Percentiles rank a stretch among this genome's conserved stretches.
Evolutionary conservation across 2,329 filamentous ascomycete genomes (phyloP).

Genomic region (Monosporascus sp.): DNA sequence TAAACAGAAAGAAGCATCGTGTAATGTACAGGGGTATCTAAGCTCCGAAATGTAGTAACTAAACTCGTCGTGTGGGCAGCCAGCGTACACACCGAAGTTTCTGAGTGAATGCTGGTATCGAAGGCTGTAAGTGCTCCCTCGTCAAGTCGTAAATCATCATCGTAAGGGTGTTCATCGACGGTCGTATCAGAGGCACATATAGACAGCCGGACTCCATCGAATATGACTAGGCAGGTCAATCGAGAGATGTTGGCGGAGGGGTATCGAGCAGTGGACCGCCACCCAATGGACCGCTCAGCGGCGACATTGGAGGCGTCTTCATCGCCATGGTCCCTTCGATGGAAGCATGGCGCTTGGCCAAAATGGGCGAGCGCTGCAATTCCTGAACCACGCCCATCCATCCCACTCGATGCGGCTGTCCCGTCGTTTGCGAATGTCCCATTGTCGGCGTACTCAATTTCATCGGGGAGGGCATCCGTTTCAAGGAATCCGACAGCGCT

Average conservation of each 20-base stretch:
- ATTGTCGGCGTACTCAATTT: constrained; percentile 49
- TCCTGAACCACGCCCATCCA: constrained; percentile 62
- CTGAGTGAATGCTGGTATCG: not conserved
- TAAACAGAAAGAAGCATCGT: constrained; percentile 14
- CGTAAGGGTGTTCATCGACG: not conserved
- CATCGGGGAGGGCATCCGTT: constrained; percentile 42
- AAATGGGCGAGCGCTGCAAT: constrained; percentile 53
- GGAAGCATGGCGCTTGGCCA: constrained; percentile 58
- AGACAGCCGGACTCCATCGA: not conserved
- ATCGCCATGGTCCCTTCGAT: constrained; percentile 50
- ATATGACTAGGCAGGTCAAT: constrained; percentile 1
- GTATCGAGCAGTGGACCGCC: constrained; percentile 14
- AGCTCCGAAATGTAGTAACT: not conserved
- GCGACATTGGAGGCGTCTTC: constrained; percentile 10
- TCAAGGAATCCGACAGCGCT: constrained; percentile 38
- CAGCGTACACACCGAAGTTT: not conserved
- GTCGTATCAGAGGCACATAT: not conserved
- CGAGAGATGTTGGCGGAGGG: constrained; percentile 9
- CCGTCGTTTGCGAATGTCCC: constrained; percentile 44
- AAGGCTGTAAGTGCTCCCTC: not conserved
- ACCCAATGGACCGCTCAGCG: constrained; percentile 5
- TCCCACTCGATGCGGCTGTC: constrained; percentile 43
- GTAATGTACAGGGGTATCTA: not conserved
- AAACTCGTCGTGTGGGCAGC: not conserved
- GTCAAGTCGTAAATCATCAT: not conserved